phyloP scores from a whole-genome alignment of 257 asterid genomes.

The Henckelia pumila region DNA sequence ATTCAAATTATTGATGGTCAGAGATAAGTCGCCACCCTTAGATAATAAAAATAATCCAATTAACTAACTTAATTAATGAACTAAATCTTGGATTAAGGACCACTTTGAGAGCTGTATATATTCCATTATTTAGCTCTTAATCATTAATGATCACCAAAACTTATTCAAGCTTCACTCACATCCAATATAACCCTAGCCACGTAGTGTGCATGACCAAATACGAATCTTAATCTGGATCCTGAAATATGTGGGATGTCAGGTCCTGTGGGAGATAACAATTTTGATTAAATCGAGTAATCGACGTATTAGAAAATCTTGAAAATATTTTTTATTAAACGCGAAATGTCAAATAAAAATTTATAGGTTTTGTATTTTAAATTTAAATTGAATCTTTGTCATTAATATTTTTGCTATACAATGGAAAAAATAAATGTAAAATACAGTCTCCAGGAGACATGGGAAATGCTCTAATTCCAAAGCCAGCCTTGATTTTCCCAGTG shows the following conservation, averaged over 20 bases:
- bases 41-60: slow-evolving; percentile 7
- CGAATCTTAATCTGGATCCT: too few relatives aligned
- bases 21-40: not conserved
- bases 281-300: too few relatives aligned
- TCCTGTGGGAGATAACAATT: too few relatives aligned
- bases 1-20: slow-evolving; percentile 5
- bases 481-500: slow-evolving; percentile 52
- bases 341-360: not conserved
- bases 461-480: slow-evolving; percentile 57
- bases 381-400: not conserved
- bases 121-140: slow-evolving; percentile 9
- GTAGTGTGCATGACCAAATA: too few relatives aligned
- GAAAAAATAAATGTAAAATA: slow-evolving; percentile 25
- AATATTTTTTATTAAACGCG: too few relatives aligned
- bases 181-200: too few relatives aligned
- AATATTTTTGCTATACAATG: slow-evolving; percentile 1
- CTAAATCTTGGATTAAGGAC: slow-evolving; percentile 24
- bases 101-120: slow-evolving; percentile 22
- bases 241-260: not conserved
- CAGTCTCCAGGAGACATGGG: slow-evolving; percentile 74
- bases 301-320: too few relatives aligned
- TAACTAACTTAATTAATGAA: slow-evolving; percentile 22
- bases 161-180: not conserved
- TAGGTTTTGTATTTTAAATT: not conserved
- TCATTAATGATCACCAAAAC: slow-evolving; percentile 2